phyloP scores from a whole-genome alignment of 257 asterid species.

The Pogostemon cablin region DNA sequence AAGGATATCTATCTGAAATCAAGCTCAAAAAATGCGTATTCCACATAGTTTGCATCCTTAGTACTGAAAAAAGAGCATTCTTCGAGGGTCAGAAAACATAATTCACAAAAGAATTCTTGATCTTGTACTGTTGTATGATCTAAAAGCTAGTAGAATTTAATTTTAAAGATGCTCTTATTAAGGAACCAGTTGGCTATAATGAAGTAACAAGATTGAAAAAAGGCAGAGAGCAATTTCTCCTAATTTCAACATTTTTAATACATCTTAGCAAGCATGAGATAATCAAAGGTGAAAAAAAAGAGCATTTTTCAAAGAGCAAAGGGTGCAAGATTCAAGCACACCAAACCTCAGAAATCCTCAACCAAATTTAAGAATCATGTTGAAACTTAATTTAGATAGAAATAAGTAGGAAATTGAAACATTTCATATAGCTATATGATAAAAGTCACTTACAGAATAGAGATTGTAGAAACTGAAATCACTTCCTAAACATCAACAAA shows the following conservation, averaged over 20 bases:
- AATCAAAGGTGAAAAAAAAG: neutral
- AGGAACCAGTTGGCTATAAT: neutral
- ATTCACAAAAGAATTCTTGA: neutral
- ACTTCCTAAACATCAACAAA: constrained; percentile 3
- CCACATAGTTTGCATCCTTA: neutral
- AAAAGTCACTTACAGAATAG: neutral
- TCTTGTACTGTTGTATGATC: constrained; percentile 2
- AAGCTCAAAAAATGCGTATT: neutral
- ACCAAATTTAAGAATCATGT: constrained; percentile 6
- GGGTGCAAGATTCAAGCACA: constrained; percentile 11
- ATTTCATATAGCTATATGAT: neutral
- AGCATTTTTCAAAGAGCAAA: constrained; percentile 14
- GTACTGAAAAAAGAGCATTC: neutral
- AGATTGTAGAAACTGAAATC: neutral
- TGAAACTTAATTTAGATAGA: constrained; percentile 1
- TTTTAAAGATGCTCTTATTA: neutral
- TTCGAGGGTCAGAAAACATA: neutral
- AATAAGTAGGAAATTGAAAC: neutral
- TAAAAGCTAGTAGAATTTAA: neutral
- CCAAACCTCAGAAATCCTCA: neutral
- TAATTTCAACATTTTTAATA: constrained; percentile 3
- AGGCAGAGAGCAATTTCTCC: neutral
- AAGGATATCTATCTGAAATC: neutral
- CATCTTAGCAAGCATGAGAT: neutral
- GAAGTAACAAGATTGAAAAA: neutral